Base-by-base conservation (phyloP, 192 early-diverging fungal species). In the Mortierella antarctica region DNA sequence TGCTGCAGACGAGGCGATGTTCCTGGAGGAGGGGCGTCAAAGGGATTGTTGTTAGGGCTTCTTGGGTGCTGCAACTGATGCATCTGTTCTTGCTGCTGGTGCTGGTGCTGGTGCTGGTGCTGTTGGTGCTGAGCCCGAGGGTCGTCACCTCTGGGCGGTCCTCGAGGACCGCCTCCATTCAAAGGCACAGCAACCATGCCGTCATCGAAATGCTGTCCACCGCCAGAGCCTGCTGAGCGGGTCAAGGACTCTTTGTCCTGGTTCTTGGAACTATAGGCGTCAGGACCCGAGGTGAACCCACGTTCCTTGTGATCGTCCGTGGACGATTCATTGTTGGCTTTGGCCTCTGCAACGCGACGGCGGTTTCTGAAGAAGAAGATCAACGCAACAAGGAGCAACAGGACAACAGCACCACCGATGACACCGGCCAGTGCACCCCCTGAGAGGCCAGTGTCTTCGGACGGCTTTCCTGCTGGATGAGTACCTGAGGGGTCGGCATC, bases 191-290 rank as follows among this genome's bases (percentile, higher is more conserved):
- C 41, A 7, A 65, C 67, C 62, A 60, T 65, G 17, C 55, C 51
- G 11, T 50, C 52, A 47, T 61, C 61, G 23, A 31, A 54, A 9
- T 18, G 40, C 18, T 40, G 49, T n/a, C 74, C 67, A 10, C 74
- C 74, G 0, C 56, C 65, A 46, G 74, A 61, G 7, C 74, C 74
- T 13, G 67, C 74, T 17, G 53, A 63, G 23, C 46, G 41, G 0
- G 74, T 77, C 49, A 70, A 54, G 8, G 74, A 78, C 64, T 71
- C 76, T 45, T 79, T 71, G 46, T 71, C 67, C 62, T 70, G 62
- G 48, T 67, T 31, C 41, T 50, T 45, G n/a, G 67, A 69, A 10
- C 44, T 45, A 21, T 67, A 67, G 1, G 55, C 67, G 1, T 48
- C 57, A 12, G 44, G 39, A 57, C 42, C 49, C 51, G 53, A 55